phyloP scores from a whole-genome alignment of 2,329 filamentous ascomycete species.

The Escovopsis sp. region DNA sequence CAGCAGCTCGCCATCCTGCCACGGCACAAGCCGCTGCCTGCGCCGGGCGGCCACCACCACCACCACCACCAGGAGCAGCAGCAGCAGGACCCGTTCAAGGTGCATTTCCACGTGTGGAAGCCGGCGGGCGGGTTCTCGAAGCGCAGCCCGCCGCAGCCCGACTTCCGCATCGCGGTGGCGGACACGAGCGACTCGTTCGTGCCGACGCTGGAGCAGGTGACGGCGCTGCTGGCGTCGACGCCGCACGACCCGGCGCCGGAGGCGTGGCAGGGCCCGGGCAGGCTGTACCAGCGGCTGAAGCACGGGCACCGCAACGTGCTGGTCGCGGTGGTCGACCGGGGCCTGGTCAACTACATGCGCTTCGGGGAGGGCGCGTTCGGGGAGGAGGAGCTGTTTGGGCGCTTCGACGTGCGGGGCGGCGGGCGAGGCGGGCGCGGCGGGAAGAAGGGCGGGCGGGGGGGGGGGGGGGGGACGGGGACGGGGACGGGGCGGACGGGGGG shows the following conservation, averaged over 20 bases:
- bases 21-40: conserved; percentile 42
- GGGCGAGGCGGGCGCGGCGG: conserved; percentile 27
- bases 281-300: conserved; percentile 63
- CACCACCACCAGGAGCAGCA: conserved; percentile 6
- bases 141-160: conserved; percentile 58
- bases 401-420: conserved; percentile 29
- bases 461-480: conserved; percentile 19
- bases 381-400: conserved; percentile 55
- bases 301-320: conserved; percentile 75
- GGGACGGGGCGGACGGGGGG: conserved; percentile 7
- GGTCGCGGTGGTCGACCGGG: conserved; percentile 77
- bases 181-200: conserved; percentile 57
- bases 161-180: conserved; percentile 74
- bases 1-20: conserved; percentile 59
- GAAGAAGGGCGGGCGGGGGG: conserved; percentile 25
- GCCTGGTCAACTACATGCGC: conserved; percentile 75
- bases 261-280: conserved; percentile 25
- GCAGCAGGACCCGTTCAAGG: conserved; percentile 43
- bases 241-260: conserved; percentile 48
- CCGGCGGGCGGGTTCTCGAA: conserved; percentile 54
- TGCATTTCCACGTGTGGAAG: conserved; percentile 77
- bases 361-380: conserved; percentile 70
- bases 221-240: conserved; percentile 55
- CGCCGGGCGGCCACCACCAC: conserved; percentile 10
- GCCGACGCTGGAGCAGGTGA: conserved; percentile 59